phyloP scores from a whole-genome alignment of 176 grass and related monocot genomes.

The Phyllostachys edulis region DNA sequence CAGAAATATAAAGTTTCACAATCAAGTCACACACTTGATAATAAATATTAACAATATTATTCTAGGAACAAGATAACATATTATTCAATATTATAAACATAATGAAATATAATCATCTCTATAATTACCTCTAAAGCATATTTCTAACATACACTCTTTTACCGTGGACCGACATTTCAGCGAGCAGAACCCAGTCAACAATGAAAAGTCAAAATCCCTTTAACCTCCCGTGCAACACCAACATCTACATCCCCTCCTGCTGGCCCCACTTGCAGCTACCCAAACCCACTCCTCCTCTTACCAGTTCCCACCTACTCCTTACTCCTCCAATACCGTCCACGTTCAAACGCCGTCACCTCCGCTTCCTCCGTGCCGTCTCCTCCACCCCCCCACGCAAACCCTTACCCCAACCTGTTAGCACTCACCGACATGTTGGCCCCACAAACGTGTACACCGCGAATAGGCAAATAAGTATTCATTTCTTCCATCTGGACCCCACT shows the following conservation, averaged over 20 bases:
- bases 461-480: background rate
- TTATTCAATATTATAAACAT: too few species aligned
- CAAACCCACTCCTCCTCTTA: background rate
- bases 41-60: too few species aligned
- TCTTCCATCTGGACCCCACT: background rate
- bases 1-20: too few species aligned
- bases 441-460: too few species aligned
- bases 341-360: conserved; percentile 26
- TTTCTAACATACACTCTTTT: too few species aligned
- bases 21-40: too few species aligned
- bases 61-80: too few species aligned
- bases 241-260: background rate
- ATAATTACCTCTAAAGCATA: too few species aligned
- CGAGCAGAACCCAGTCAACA: background rate
- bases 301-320: background rate
- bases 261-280: conserved; percentile 2
- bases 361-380: conserved; percentile 30
- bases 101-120: too few species aligned
- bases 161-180: background rate
- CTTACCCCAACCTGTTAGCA: background rate
- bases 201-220: background rate
- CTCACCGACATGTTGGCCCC: background rate
- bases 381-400: background rate
- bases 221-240: too few species aligned
- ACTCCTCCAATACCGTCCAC: background rate